Conservation (phyloP, 768 basidiomycete species). For the Pleurotus eryngii region DNA sequence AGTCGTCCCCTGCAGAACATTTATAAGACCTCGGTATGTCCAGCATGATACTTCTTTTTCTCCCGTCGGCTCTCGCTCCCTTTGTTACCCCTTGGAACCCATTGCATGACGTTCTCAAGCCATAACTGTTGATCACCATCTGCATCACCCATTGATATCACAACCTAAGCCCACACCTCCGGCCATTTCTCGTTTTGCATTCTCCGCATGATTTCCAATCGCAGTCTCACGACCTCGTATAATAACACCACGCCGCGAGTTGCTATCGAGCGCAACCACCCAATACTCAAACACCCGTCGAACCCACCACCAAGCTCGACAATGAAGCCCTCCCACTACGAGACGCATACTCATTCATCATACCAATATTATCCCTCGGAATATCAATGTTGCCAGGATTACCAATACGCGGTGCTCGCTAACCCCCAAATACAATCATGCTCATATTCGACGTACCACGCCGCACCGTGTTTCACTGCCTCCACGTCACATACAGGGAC, state of each 20-base stretch:
- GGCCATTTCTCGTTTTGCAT: slow-evolving; percentile 22
- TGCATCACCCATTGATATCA: not conserved
- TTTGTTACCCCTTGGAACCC: not conserved
- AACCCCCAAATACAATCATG: not conserved
- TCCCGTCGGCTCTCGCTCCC: not conserved
- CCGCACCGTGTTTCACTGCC: slow-evolving; percentile 5
- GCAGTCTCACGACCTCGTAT: not conserved
- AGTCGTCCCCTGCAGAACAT: not conserved
- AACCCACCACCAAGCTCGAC: not conserved
- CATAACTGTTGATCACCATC: slow-evolving; percentile 4
- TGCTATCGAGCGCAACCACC: not conserved
- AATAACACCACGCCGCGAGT: not conserved
- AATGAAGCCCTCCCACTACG: not conserved
- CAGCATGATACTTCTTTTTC: not conserved
- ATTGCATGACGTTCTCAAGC: not conserved
- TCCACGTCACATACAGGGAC: not conserved
- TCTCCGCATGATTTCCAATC: slow-evolving; percentile 8
- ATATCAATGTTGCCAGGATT: slow-evolving; percentile 4
- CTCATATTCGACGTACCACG: not conserved
- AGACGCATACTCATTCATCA: not conserved
- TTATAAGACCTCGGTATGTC: slow-evolving; percentile 2
- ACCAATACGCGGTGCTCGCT: not conserved
- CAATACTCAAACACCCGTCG: not conserved
- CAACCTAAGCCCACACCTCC: slow-evolving; percentile 12
- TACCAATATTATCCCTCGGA: not conserved